A percentile compares a stretch with the other conserved stretches of the same genome.
Evolutionary conservation across 805 yeast genomes (phyloP).

Genomic region (Scheffersomyces ergatensis): DNA sequence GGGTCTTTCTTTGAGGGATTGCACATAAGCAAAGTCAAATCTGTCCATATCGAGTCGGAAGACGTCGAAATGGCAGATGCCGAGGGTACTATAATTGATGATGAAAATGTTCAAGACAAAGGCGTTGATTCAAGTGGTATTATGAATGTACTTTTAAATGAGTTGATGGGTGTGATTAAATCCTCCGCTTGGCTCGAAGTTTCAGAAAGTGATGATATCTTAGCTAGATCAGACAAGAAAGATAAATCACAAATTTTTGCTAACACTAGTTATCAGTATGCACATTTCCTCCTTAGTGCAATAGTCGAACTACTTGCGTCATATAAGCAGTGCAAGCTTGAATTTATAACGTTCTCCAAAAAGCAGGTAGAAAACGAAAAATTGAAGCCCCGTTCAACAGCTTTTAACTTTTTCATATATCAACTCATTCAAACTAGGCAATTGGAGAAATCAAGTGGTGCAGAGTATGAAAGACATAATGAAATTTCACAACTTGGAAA

Average conservation of each 20-base stretch:
- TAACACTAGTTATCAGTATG: slow-evolving; percentile 62
- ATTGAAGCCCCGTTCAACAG: slow-evolving; percentile 71
- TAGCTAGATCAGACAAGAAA: slow-evolving; percentile 13
- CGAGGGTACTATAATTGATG: slow-evolving; percentile 4
- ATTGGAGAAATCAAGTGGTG: slow-evolving; percentile 32
- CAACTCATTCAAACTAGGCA: slow-evolving; percentile 63
- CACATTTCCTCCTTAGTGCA: slow-evolving; percentile 64
- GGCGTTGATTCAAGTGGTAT: slow-evolving; percentile 47
- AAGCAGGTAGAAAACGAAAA: slow-evolving; percentile 36
- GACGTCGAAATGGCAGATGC: slow-evolving; percentile 31
- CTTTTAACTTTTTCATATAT: slow-evolving; percentile 73
- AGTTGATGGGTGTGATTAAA: slow-evolving; percentile 51
- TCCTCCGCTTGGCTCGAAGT: slow-evolving; percentile 32
- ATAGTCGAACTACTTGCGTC: slow-evolving; percentile 73
- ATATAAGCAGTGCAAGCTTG: slow-evolving; percentile 77
- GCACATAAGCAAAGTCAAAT: slow-evolving; percentile 12
- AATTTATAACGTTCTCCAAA: slow-evolving; percentile 75
- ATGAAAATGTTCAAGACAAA: slow-evolving; percentile 3
- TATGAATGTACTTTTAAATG: slow-evolving; percentile 59
- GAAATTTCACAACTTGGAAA: slow-evolving; percentile 63
- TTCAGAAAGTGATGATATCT: slow-evolving; percentile 19
- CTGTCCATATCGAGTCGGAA: slow-evolving; percentile 7
- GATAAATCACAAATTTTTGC: slow-evolving; percentile 28
- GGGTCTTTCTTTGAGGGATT: slow-evolving; percentile 26
- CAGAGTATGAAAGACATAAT: slow-evolving; percentile 48